Base-by-base conservation (phyloP, 2,329 filamentous ascomycete genomes). In the Colletotrichum acutatum region DNA sequence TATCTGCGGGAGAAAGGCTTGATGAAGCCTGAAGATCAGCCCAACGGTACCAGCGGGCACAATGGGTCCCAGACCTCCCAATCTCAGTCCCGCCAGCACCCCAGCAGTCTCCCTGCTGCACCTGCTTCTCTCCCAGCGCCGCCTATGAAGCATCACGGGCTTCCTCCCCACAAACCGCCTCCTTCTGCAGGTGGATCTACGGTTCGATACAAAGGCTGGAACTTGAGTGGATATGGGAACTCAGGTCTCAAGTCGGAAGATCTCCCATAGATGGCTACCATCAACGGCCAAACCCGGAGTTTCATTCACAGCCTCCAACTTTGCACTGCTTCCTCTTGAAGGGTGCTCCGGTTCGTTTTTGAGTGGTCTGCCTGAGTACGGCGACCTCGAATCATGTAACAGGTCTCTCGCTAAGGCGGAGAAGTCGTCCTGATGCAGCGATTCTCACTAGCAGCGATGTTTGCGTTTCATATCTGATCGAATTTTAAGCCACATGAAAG, bases 1-100 rank as follows among this genome's bases (percentile, higher is more conserved):
- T 91, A 92, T 76, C 86, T 92, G 73, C 89, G 90, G 75, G 85
- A 90, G 57, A 90, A 87, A 79, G 89, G 89, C n/a, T 79, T 88
- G 62, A 84, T 90, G 80, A 80, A 82, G 66, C 79, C 81, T 66
- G 79, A 79, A 61, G 78, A 78, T 19, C 49, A 72, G 19, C 71
- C 68, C 52, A 46, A 76, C n/a, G 70, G 76, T 16, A 71, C 77
- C 28, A 80, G 77, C 63, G 67, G 66, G 30, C 54, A 61, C 34
- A 42, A 57, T 24, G 22, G 52, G 30, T 52, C 53, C 14, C 34
- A 68, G 7, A 24, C 49, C 22, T 52, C 66, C 14, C 64, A 67
- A 32, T 34, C 64, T 53, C 64, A 68, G 3, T 32, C 37, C 8
- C 71, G 61, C 8, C 74, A 68, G 30, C 59, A 67, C 28, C 46